Conservation (phyloP, 129 eudicot genomes). For the Silybum marianum region DNA sequence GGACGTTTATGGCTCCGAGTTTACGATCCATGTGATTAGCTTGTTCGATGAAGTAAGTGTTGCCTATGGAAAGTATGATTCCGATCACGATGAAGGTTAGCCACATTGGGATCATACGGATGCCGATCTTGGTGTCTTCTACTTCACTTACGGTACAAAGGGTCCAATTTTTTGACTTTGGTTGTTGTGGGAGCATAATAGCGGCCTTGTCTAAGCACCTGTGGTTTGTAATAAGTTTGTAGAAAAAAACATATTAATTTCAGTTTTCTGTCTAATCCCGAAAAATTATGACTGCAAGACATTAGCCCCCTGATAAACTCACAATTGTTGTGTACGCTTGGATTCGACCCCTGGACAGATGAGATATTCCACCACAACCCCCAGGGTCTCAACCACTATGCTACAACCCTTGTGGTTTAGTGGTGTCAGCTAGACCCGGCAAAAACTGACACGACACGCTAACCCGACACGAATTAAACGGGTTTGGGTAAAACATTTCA, state of each 20-base stretch:
- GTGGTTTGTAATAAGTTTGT: background rate
- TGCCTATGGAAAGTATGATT: constrained; percentile 49
- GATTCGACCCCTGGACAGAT: too few relatives aligned
- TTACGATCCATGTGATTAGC: constrained; percentile 25
- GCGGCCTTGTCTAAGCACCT: constrained; percentile 82
- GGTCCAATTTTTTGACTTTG: constrained; percentile 43
- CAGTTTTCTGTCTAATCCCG: background rate
- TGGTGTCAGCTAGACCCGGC: too few relatives aligned
- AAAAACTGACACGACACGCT: too few relatives aligned
- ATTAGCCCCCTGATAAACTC: too few relatives aligned
- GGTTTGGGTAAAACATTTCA: too few relatives aligned
- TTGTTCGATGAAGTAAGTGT: constrained; percentile 46
- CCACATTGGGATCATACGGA: constrained; percentile 71
- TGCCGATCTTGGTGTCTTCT: constrained; percentile 58
- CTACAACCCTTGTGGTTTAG: too few relatives aligned
- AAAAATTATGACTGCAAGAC: too few relatives aligned
- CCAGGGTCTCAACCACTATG: too few relatives aligned
- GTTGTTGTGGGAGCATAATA: constrained; percentile 34
- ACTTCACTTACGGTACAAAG: constrained; percentile 61
- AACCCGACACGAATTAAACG: too few relatives aligned
- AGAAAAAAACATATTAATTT: background rate
- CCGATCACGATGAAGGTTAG: constrained; percentile 62
- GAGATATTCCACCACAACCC: too few relatives aligned
- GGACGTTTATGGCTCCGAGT: constrained; percentile 37
- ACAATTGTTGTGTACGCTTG: too few relatives aligned